Percentiles rank a stretch among this genome's conserved stretches.
Conservation (phyloP, 2,329 filamentous ascomycete species). For the Didymella pinodella region DNA sequence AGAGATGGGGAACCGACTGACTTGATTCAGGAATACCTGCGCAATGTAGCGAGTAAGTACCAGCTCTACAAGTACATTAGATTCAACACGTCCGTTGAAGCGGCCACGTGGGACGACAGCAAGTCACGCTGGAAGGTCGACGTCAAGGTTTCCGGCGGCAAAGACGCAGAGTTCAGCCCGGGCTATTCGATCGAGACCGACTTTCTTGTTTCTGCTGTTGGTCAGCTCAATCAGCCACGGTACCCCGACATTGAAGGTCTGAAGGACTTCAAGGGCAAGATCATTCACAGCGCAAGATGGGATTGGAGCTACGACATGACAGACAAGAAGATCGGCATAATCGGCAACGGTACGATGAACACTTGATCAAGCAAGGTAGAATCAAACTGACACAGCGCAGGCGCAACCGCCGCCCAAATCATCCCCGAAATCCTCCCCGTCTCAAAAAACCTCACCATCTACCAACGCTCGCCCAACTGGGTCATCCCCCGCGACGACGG, state of each 20-base stretch:
- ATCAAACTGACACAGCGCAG: slow-evolving; percentile 33
- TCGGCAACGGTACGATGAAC: slow-evolving; percentile 62
- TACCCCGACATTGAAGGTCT: slow-evolving; percentile 60
- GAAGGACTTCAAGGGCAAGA: slow-evolving; percentile 60
- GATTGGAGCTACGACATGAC: slow-evolving; percentile 65
- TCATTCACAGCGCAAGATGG: slow-evolving; percentile 67
- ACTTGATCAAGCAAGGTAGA: not conserved
- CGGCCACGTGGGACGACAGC: slow-evolving; percentile 63
- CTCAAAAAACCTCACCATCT: slow-evolving; percentile 61
- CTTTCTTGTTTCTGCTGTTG: slow-evolving; percentile 66
- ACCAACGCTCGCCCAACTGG: slow-evolving; percentile 68
- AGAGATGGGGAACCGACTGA: not conserved
- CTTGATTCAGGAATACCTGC: slow-evolving; percentile 57
- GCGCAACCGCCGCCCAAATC: slow-evolving; percentile 66
- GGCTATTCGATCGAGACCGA: slow-evolving; percentile 63
- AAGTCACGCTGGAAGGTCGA: slow-evolving; percentile 61
- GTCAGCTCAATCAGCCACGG: slow-evolving; percentile 64
- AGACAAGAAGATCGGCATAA: slow-evolving; percentile 65
- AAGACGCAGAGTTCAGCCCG: slow-evolving; percentile 63
- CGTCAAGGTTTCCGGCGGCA: slow-evolving; percentile 59
- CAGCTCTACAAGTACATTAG: slow-evolving; percentile 64
- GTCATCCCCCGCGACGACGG: slow-evolving; percentile 62
- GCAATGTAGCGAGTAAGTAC: slow-evolving; percentile 62
- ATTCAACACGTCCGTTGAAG: slow-evolving; percentile 64
- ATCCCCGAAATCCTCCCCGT: slow-evolving; percentile 64